Evolutionary conservation across 176 grass and related monocot genomes (phyloP).

Genomic region (Oryza meridionalis): DNA sequence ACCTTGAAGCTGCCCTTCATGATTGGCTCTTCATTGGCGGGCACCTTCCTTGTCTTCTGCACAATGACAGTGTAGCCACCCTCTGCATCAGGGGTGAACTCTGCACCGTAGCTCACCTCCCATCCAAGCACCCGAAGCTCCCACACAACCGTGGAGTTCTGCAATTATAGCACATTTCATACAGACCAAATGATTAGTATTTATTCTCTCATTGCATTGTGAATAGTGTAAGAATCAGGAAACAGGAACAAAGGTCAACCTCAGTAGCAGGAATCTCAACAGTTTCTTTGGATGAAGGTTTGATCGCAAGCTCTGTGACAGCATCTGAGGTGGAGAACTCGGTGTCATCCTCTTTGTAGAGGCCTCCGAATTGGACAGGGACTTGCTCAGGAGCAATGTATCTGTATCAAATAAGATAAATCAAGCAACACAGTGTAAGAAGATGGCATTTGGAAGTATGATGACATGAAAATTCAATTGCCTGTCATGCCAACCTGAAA

Average conservation of each 20-base stretch:
- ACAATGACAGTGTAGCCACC: conserved; percentile 86
- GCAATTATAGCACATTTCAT: neutral
- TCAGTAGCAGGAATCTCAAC: conserved; percentile 72
- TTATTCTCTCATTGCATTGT: neutral
- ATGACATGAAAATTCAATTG: neutral
- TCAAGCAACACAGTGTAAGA: neutral
- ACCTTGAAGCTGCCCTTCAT: conserved; percentile 87
- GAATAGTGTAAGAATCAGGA: neutral
- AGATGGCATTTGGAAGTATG: neutral
- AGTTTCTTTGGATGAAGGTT: conserved; percentile 79
- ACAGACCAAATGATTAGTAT: neutral
- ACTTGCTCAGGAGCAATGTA: conserved; percentile 89
- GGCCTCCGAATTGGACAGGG: conserved; percentile 82
- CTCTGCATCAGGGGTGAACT: conserved; percentile 70
- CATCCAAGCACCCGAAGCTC: conserved; percentile 83
- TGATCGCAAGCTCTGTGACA: conserved; percentile 66
- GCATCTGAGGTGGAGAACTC: conserved; percentile 87
- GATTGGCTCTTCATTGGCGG: conserved; percentile 65
- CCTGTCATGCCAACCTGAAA: conserved; percentile 62
- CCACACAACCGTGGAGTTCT: conserved; percentile 81
- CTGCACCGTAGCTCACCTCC: conserved; percentile 79
- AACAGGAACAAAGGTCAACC: conserved; percentile 37
- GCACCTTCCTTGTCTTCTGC: conserved; percentile 86
- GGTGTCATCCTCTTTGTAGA: conserved; percentile 67
- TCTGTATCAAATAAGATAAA: conserved; percentile 41